Evolutionary conservation across 1,139 yeast genomes (phyloP).

Genomic region (Diutina sp.): DNA sequence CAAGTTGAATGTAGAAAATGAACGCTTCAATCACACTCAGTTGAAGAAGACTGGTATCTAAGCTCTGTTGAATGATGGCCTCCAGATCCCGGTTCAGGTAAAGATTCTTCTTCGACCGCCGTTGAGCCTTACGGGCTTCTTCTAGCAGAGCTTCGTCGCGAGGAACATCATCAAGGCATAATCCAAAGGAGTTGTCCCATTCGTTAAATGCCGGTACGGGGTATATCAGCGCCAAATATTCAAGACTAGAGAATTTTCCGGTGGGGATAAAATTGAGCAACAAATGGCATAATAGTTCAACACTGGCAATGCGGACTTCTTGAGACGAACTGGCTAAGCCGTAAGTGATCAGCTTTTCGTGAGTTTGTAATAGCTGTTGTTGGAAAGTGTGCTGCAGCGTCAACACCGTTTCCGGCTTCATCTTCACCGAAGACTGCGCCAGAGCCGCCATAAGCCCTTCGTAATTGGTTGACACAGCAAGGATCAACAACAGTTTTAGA

Average conservation of each 20-base stretch:
- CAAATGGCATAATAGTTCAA: neutral
- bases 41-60: conserved; percentile 15
- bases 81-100: conserved; percentile 12
- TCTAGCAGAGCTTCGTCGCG: neutral
- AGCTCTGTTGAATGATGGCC: conserved; percentile 11
- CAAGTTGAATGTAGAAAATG: conserved; percentile 26
- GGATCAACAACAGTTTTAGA: neutral
- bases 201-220: neutral
- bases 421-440: neutral
- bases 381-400: neutral
- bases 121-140: neutral
- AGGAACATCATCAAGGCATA: neutral
- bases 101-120: neutral
- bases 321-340: neutral
- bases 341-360: neutral
- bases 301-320: conserved; percentile 1
- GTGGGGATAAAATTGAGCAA: neutral
- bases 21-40: conserved; percentile 22
- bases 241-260: neutral
- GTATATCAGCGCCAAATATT: neutral
- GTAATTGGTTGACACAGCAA: neutral
- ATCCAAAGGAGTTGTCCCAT: neutral
- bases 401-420: neutral
- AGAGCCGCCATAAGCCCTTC: neutral
- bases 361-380: neutral